Evolutionary conservation across 2,329 filamentous ascomycete genomes (phyloP).

Genomic region (Xylariaceae sp.): DNA sequence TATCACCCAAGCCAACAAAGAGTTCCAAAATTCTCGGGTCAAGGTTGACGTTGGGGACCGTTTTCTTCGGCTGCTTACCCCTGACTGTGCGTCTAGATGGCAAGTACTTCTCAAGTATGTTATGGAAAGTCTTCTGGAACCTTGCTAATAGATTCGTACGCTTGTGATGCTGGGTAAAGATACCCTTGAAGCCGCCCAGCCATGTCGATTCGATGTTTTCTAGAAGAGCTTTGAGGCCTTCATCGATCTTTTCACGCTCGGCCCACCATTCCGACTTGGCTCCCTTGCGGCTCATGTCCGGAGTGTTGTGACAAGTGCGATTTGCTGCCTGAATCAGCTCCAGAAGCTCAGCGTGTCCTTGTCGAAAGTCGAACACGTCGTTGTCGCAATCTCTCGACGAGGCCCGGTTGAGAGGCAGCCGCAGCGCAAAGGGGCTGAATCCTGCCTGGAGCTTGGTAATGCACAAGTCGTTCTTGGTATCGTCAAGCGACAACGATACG

Average conservation of each 20-base stretch:
- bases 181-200: slow-evolving; percentile 89
- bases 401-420: slow-evolving; percentile 77
- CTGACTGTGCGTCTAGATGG: slow-evolving; percentile 69
- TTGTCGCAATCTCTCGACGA: slow-evolving; percentile 71
- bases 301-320: slow-evolving; percentile 67
- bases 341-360: slow-evolving; percentile 71
- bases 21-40: slow-evolving; percentile 69
- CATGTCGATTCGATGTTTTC: slow-evolving; percentile 86
- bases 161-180: slow-evolving; percentile 72
- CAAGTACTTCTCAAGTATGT: slow-evolving; percentile 74
- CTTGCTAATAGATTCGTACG: slow-evolving; percentile 61
- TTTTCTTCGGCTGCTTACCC: slow-evolving; percentile 47
- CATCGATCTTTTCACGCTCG: slow-evolving; percentile 74
- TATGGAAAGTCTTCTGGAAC: slow-evolving; percentile 74
- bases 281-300: slow-evolving; percentile 67
- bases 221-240: slow-evolving; percentile 69
- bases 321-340: slow-evolving; percentile 82
- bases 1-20: slow-evolving; percentile 78
- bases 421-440: slow-evolving; percentile 76
- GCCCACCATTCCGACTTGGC: slow-evolving; percentile 86
- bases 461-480: slow-evolving; percentile 76
- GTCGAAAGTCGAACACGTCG: slow-evolving; percentile 76
- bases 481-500: slow-evolving; percentile 77
- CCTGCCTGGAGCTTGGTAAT: slow-evolving; percentile 78
- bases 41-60: slow-evolving; percentile 41